Conservation (phyloP, 257 asterid genomes). For the Thymus mandschuricus region DNA sequence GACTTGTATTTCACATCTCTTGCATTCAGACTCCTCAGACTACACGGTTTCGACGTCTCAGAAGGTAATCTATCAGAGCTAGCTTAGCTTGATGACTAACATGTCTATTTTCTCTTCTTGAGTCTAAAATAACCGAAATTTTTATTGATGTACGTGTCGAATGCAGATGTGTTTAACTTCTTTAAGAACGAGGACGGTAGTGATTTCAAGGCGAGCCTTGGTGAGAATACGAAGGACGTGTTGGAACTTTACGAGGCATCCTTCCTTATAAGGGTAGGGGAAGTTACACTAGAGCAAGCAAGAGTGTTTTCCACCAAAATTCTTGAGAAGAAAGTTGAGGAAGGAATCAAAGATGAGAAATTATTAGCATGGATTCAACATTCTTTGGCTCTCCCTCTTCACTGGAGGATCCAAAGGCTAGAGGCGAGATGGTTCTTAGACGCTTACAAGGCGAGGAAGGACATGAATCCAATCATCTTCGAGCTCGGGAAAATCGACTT, state of each 20-base stretch:
- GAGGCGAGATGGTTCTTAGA: conserved; percentile 14
- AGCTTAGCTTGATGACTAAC: too few relatives aligned
- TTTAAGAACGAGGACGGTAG: too few relatives aligned
- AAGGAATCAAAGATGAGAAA: neutral
- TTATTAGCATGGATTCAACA: neutral
- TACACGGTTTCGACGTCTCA: neutral
- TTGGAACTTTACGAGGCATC: conserved; percentile 43
- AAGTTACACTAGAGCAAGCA: conserved; percentile 31
- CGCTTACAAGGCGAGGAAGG: neutral
- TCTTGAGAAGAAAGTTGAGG: conserved; percentile 18
- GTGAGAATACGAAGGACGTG: neutral
- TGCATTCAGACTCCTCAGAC: neutral
- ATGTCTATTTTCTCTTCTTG: too few relatives aligned
- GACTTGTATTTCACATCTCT: neutral
- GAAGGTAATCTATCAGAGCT: neutral
- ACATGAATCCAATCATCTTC: neutral
- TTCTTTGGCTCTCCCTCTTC: conserved; percentile 7
- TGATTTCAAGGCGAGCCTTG: too few relatives aligned
- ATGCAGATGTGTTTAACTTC: too few relatives aligned
- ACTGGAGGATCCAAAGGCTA: conserved; percentile 2
- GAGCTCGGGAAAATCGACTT: conserved; percentile 10
- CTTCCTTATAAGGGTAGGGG: conserved; percentile 30
- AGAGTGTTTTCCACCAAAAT: conserved; percentile 20
- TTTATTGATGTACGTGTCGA: too few relatives aligned
- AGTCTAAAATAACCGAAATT: neutral